Conservation (phyloP, 2,329 filamentous ascomycete genomes). For the Aspergillus intermedius region DNA sequence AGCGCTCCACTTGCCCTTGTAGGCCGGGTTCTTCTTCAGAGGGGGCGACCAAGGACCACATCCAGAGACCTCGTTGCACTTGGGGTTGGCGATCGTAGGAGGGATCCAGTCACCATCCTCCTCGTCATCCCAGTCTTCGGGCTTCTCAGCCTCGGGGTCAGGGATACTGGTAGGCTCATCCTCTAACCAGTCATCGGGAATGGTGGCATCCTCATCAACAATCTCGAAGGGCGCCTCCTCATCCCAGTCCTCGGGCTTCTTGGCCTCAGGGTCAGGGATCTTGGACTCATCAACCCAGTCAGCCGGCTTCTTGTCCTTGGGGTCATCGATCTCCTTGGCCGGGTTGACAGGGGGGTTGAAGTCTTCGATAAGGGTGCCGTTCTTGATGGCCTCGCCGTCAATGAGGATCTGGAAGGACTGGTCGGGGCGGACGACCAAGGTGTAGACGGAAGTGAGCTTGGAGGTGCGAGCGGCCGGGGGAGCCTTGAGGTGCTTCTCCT, state of each 20-base stretch:
- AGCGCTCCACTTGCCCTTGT: slow-evolving; percentile 98
- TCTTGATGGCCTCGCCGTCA: slow-evolving; percentile 81
- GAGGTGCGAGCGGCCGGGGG: slow-evolving; percentile 79
- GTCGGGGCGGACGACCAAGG: slow-evolving; percentile 90
- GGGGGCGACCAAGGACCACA: slow-evolving; percentile 91
- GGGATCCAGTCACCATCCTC: slow-evolving; percentile 97
- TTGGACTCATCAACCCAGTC: slow-evolving; percentile 93
- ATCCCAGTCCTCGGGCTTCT: slow-evolving; percentile 97
- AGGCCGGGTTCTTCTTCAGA: slow-evolving; percentile 87
- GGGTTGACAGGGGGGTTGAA: slow-evolving; percentile 94
- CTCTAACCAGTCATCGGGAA: slow-evolving; percentile 94
- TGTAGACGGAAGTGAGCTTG: slow-evolving; percentile 94
- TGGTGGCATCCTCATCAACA: slow-evolving; percentile 82
- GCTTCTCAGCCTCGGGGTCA: slow-evolving; percentile 94
- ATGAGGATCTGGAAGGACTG: slow-evolving; percentile 91
- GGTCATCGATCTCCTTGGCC: slow-evolving; percentile 86
- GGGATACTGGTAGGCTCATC: slow-evolving; percentile 74
- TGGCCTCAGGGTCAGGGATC: slow-evolving; percentile 86
- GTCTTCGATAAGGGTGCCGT: slow-evolving; percentile 87
- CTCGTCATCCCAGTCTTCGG: slow-evolving; percentile 98
- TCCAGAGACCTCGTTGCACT: slow-evolving; percentile 87
- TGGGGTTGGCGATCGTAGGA: slow-evolving; percentile 87
- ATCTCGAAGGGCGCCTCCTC: slow-evolving; percentile 97
- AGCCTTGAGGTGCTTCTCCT: slow-evolving; percentile 94
- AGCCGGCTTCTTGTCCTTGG: slow-evolving; percentile 86